These are phyloP conservation scores for Geranium rotundifolium DNA, from an alignment of 345 rosid genomes.

Conservation along the genomic window DNA sequence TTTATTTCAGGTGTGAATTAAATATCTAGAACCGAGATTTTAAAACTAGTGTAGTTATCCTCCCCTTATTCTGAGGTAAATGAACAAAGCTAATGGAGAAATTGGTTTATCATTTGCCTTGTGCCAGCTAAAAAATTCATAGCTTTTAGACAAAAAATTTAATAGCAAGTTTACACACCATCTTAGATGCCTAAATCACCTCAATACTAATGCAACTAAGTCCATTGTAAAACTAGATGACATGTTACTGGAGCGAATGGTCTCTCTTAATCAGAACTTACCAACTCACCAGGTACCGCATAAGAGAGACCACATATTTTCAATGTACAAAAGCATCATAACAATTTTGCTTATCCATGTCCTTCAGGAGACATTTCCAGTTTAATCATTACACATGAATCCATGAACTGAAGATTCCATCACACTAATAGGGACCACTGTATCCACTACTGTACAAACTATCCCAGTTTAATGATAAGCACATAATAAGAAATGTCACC, in stretches of 20 bases:
- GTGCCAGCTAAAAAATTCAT: not conserved
- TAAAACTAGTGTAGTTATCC: not conserved
- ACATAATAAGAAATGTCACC: constrained; percentile 12
- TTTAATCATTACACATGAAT: not conserved
- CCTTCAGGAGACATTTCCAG: not conserved
- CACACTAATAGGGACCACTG: not conserved
- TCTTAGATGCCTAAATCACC: not conserved
- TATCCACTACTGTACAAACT: not conserved
- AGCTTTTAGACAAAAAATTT: not conserved
- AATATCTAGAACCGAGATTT: not conserved
- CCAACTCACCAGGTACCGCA: not conserved
- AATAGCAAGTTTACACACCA: not conserved
- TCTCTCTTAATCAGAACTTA: not conserved
- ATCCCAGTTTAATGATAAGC: not conserved
- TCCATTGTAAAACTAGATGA: not conserved
- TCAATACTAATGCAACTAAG: too few relatives aligned
- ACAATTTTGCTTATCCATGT: not conserved
- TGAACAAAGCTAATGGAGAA: not conserved
- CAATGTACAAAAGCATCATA: not conserved
- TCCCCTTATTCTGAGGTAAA: not conserved
- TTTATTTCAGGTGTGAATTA: not conserved
- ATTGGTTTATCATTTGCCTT: not conserved
- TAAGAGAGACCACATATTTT: not conserved
- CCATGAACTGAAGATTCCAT: not conserved
- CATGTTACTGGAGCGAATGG: not conserved